These are phyloP conservation scores for Yamadazyma olivae DNA, from an alignment of 805 yeast species.

Conservation along the genomic window DNA sequence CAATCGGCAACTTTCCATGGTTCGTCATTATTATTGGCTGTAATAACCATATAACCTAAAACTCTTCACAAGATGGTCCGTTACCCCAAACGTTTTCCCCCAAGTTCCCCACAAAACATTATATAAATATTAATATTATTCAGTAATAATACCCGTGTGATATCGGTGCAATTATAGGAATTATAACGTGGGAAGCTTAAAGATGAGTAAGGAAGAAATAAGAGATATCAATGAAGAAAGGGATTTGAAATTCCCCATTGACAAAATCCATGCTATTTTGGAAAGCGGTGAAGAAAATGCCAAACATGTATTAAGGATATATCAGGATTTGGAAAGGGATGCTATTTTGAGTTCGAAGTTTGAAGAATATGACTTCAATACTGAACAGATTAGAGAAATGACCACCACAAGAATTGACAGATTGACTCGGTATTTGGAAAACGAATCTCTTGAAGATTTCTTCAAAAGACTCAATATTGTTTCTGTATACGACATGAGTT, in stretches of 20 bases:
- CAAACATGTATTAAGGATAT: conserved; percentile 22
- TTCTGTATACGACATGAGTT: conserved; percentile 36
- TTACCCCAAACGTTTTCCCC: too few relatives aligned
- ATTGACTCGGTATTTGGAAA: conserved; percentile 34
- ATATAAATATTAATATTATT: too few relatives aligned
- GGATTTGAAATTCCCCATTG: conserved; percentile 25
- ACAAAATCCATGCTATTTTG: conserved; percentile 32
- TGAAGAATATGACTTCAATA: conserved; percentile 31
- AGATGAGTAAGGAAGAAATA: too few relatives aligned
- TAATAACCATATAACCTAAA: too few relatives aligned
- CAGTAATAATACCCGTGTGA: too few relatives aligned
- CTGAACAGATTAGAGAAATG: conserved; percentile 27
- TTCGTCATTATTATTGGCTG: too few relatives aligned
- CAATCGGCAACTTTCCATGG: too few relatives aligned
- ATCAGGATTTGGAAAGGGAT: conserved; percentile 37
- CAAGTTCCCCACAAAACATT: too few relatives aligned
- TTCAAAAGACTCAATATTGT: conserved; percentile 33
- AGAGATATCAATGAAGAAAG: too few relatives aligned
- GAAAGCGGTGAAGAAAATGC: conserved; percentile 36
- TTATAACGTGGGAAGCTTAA: too few relatives aligned
- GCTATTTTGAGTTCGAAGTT: conserved; percentile 29
- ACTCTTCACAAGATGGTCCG: too few relatives aligned
- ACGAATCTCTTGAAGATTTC: conserved; percentile 28
- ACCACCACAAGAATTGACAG: conserved; percentile 33
- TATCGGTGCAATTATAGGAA: too few relatives aligned